phyloP scores from a whole-genome alignment of 1,284 basidiomycete genomes.

The Rhodotorula sp. region DNA sequence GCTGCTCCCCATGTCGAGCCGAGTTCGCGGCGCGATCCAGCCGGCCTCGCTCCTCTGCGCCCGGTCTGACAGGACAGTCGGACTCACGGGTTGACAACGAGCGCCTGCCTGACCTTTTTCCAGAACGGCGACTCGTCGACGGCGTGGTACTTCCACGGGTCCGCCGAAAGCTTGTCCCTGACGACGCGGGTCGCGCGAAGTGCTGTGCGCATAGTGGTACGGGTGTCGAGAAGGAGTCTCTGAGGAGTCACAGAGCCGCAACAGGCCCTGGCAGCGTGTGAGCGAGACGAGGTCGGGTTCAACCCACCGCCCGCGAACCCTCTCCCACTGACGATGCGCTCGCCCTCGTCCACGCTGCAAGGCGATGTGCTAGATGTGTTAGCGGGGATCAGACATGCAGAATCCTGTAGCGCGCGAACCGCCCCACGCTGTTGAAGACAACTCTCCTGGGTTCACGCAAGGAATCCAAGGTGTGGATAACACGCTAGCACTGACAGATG shows the following conservation, averaged over 20 bases:
- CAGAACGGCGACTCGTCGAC: constrained; percentile 14
- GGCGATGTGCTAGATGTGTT: too few relatives aligned
- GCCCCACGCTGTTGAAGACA: too few relatives aligned
- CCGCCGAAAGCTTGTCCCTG: constrained; percentile 7
- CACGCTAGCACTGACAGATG: not conserved
- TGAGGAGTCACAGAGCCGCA: too few relatives aligned
- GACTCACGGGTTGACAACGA: constrained; percentile 39
- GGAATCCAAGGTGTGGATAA: not conserved
- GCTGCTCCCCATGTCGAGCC: not conserved
- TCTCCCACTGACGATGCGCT: too few relatives aligned
- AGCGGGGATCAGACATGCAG: too few relatives aligned
- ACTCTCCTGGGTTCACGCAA: too few relatives aligned
- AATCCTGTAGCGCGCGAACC: too few relatives aligned
- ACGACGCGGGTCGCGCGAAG: constrained; percentile 15
- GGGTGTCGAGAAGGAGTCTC: too few relatives aligned
- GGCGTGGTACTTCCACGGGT: constrained; percentile 29
- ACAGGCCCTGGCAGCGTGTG: too few relatives aligned
- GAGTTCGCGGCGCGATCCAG: not conserved
- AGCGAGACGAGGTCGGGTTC: too few relatives aligned
- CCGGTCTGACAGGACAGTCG: not conserved
- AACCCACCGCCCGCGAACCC: too few relatives aligned
- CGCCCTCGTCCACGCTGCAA: too few relatives aligned
- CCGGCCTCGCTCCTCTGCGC: not conserved
- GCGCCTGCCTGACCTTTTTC: constrained; percentile 25
- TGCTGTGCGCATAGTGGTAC: not conserved